A percentile compares a stretch with the other conserved stretches of the same genome.
Evolutionary conservation across 1,284 basidiomycete species (phyloP).

Genomic region (Rhodotorula mucilaginosa): DNA sequence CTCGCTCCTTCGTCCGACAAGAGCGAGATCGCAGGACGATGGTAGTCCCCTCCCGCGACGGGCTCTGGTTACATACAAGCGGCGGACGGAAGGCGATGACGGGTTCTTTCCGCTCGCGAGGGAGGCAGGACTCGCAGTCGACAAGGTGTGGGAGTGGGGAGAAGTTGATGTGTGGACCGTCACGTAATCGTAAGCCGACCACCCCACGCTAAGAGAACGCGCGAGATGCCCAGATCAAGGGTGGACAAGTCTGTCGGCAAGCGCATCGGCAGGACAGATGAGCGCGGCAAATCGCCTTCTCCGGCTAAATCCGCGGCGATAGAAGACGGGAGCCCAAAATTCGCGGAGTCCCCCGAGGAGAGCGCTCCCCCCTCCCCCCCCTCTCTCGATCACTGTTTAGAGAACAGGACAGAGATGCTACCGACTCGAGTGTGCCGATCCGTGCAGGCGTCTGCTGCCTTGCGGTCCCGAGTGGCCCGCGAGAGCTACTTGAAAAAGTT

Average conservation of each 20-base stretch:
- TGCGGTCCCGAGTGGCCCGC: slow-evolving; percentile 35
- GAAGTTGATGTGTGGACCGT: slow-evolving; percentile 40
- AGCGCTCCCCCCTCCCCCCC: neutral
- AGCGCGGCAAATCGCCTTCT: too few relatives aligned
- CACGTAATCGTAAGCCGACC: neutral
- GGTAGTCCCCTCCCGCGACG: neutral
- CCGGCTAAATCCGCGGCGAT: too few relatives aligned
- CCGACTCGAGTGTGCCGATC: slow-evolving; percentile 10
- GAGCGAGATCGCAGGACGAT: neutral
- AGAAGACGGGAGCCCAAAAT: neutral
- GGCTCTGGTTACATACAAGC: slow-evolving; percentile 41
- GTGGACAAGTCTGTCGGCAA: too few relatives aligned
- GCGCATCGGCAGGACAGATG: too few relatives aligned
- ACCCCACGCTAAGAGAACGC: neutral
- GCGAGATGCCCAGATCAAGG: neutral
- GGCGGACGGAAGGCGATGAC: slow-evolving; percentile 41
- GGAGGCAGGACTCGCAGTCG: slow-evolving; percentile 22
- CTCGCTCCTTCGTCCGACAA: slow-evolving; percentile 16
- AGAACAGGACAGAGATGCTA: slow-evolving; percentile 4
- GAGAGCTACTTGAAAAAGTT: slow-evolving; percentile 46
- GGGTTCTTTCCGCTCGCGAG: slow-evolving; percentile 36
- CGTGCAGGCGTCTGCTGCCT: slow-evolving; percentile 10
- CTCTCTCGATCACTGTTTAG: neutral
- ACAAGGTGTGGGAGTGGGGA: slow-evolving; percentile 29
- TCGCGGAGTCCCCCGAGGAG: neutral